Evolutionary conservation across 257 asterid species (phyloP), one percentile per base, ranked within the genome.

Genomic region (Jaltomata sinuosa): DNA sequence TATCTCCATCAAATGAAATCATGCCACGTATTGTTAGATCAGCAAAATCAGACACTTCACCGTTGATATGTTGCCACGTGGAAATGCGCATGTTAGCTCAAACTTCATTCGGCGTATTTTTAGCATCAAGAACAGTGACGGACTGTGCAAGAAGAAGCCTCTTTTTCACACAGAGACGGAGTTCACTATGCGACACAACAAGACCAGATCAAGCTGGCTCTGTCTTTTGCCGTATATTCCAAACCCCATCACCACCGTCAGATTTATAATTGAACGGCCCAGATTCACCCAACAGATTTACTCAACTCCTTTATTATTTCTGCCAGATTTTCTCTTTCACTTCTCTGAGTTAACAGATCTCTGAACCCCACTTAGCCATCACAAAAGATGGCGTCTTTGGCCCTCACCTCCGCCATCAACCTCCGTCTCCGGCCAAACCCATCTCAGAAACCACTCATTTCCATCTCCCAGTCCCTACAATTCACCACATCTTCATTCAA

Each of bases 351-450:
- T 8, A 10, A 18, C 78, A 36, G 78, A 64, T 82, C 84, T 52
- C 64, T 45, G 27, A 45, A 15, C 45, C 6, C 49, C 83, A 80
- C 59, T 61, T 52, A 18, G 79, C 86, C 45, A 59, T 21, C 65
- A 55, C 38, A 14, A 59, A 69, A 27, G 82, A 94, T 94, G 97
- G 92, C 95, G 85, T 89, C 94, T 80, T 55, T 91, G 11, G 89
- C 93, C 36, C 88, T 94, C 55, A 83, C 91, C 80, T 84, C 94
- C 79, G 72, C 97, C 57, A 77, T 91, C 11, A 91, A 88, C 91
- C 91, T 91, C 86, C 94, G 91, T 29, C 81, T 89, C 87, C 93
- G 91, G 19, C 91, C 93, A 59, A 54, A 68, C 64, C 49, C 87
- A 69, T n/a, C 84, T 38, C 82, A 53, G 16, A 78, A 85, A 69